phyloP scores from a whole-genome alignment of 768 basidiomycete species.

The Mycena rosella region DNA sequence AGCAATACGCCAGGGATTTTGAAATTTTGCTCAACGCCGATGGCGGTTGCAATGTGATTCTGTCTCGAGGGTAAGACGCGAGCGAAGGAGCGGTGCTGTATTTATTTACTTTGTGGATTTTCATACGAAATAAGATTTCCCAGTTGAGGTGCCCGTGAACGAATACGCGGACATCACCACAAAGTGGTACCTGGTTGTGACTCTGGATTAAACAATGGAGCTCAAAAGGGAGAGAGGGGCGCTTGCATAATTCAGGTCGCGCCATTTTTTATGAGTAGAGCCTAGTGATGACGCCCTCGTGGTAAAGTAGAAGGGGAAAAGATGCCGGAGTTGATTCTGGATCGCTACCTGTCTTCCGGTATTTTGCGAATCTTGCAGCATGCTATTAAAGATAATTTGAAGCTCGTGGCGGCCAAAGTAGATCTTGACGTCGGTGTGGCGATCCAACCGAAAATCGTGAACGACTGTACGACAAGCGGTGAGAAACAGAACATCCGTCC shows the following conservation, averaged over 20 bases:
- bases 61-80: neutral
- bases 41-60: neutral
- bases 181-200: neutral
- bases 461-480: neutral
- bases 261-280: neutral
- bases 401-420: constrained; percentile 1
- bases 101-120: neutral
- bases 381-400: neutral
- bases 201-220: neutral
- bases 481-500: neutral
- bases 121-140: neutral
- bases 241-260: neutral
- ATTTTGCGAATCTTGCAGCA: neutral
- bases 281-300: neutral
- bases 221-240: neutral
- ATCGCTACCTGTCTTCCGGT: neutral
- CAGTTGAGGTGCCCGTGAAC: neutral
- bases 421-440: neutral
- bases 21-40: neutral
- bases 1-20: neutral
- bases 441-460: neutral
- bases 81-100: neutral
- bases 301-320: constrained; percentile 1
- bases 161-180: neutral
- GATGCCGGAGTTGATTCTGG: neutral